phyloP scores from a whole-genome alignment of 2,329 filamentous ascomycete genomes.

The Aspergillus sp. region DNA sequence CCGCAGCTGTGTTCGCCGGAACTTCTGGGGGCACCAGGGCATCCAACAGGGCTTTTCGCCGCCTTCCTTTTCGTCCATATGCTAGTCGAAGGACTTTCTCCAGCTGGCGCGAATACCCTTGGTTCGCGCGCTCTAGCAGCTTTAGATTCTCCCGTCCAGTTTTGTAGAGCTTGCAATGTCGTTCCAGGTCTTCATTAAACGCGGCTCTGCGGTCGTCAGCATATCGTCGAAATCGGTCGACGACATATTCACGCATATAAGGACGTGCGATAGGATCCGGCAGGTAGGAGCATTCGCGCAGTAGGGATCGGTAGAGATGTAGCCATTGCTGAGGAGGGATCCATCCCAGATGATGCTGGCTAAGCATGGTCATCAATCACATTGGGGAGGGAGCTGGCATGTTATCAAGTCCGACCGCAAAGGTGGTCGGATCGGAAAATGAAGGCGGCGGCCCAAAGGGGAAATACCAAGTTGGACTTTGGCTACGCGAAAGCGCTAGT shows the following conservation, averaged over 20 bases:
- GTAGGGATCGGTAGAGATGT: conserved; percentile 54
- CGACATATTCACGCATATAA: conserved; percentile 50
- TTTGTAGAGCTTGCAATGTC: conserved; percentile 21
- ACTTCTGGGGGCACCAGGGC: conserved; percentile 28
- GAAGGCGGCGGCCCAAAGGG: conserved; percentile 12
- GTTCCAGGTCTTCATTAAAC: conserved; percentile 14
- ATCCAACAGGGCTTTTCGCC: conserved; percentile 48
- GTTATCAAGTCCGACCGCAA: not conserved
- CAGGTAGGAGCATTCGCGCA: conserved; percentile 60
- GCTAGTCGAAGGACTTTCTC: conserved; percentile 52
- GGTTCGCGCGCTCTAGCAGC: conserved; percentile 51
- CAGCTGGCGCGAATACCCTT: conserved; percentile 51
- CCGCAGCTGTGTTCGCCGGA: conserved; percentile 19
- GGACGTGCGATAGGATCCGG: conserved; percentile 54
- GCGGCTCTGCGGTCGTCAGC: conserved; percentile 19
- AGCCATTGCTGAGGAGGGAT: conserved; percentile 27
- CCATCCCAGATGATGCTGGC: not conserved
- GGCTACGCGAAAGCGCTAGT: conserved; percentile 23
- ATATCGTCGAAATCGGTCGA: conserved; percentile 47
- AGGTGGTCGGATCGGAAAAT: not conserved
- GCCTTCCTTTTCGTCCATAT: conserved; percentile 57
- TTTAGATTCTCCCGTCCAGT: conserved; percentile 39
- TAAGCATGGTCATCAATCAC: not conserved
- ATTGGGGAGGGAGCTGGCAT: not conserved
- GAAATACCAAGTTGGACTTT: conserved; percentile 13